Evolutionary conservation across 108 stramenopile genomes (phyloP), one percentile per base, ranked within the genome.

Genomic region (Skeletonema tropicum): DNA sequence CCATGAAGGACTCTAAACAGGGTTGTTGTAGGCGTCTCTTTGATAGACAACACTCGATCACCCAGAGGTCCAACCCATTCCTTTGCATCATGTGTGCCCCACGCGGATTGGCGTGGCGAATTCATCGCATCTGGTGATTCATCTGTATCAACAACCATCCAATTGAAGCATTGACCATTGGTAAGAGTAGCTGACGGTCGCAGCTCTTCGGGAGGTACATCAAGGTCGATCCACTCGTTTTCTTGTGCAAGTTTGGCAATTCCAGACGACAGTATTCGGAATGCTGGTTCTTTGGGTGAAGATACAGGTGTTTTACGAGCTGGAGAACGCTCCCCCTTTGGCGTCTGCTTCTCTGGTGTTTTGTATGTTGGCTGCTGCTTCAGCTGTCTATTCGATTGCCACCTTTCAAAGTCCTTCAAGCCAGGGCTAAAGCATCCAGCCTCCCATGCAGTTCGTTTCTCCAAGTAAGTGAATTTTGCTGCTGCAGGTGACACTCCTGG

Each of bases 121-220:
- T 11, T 12, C 7, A 32, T 57, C 33, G 65, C 55, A 45, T 69
- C 30, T 26, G 69, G 19, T 12, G 70, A 60, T 35, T 77, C 57
- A 17, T 77, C 60, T 60, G 45, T 71, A 2, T 80, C 70, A 17
- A 94, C 86, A 11, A 86, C 92, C 57, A 75, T 80, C 94, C 94
- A 95, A 84, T 86, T 85, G 64, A 95, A 95, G 58, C 89, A 92
- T 63, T 95, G 94, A 0, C 94, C 94, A 10, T 85, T 95, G 4
- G 94, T 95, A 48, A 95, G 80, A 11, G 91, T 91, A 14, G 88
- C 75, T 14, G 92, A 93, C 11, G 94, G 91, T 33, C 94, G 77
- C 55, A 95, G 72, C 66, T 95, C 94, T 14, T 77, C 60, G 26
- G 94, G 85, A 23, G 89, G 83, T 13, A 88, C 89, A 21, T 83